Evolutionary conservation across 257 asterid genomes (phyloP).

Genomic region (Gynochthodes officinalis): DNA sequence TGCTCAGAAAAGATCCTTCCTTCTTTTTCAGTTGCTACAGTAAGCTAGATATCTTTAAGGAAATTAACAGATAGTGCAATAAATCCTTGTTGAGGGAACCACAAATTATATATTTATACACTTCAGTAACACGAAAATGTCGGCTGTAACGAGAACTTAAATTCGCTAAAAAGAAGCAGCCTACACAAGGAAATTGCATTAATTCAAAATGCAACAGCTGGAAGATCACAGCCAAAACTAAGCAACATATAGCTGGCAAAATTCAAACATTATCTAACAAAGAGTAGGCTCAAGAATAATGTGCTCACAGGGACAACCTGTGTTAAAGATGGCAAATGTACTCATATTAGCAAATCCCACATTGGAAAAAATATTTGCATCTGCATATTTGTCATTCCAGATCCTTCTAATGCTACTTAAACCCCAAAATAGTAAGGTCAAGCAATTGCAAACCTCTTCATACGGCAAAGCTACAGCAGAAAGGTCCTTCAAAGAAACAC

Average conservation of each 20-base stretch:
- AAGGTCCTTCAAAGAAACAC: conserved; percentile 82
- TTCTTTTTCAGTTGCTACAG: not conserved
- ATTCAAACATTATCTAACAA: not conserved
- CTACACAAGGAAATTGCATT: not conserved
- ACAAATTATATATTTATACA: not conserved
- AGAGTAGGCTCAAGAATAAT: no score
- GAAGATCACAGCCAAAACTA: not conserved
- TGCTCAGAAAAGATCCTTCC: not conserved
- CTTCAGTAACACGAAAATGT: no score
- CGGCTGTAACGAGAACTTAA: not conserved
- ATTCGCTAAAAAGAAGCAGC: not conserved
- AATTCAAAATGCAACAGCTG: not conserved
- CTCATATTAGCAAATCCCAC: not conserved
- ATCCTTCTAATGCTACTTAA: not conserved
- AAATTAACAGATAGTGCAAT: no score
- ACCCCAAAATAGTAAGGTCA: not conserved
- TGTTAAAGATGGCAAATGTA: not conserved
- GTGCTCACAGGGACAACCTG: not conserved
- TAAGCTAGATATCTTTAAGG: not conserved
- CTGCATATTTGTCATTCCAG: not conserved
- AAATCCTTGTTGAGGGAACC: not conserved
- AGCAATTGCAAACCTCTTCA: conserved; percentile 64
- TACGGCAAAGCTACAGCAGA: conserved; percentile 76
- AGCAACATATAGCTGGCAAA: not conserved
- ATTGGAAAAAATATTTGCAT: not conserved